Evolutionary conservation across 257 asterid species (phyloP).

Genomic region (Euphrasia confusa): DNA sequence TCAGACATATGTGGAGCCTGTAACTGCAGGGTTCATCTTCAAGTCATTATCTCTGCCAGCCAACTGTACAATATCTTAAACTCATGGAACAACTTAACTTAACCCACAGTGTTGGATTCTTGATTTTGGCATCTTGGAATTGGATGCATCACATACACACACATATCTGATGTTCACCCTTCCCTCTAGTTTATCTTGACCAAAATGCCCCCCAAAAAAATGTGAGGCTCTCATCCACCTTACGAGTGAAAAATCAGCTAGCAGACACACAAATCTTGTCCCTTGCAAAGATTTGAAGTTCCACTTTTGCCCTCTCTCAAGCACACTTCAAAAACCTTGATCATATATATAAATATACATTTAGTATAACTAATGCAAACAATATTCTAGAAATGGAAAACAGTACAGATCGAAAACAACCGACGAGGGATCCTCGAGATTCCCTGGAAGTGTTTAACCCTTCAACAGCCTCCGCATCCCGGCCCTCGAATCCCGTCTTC

Average conservation of each 20-base stretch:
- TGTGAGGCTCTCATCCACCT: constrained; percentile 32
- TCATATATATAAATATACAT: background rate
- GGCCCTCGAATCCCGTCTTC: constrained; percentile 30
- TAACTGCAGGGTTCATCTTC: constrained; percentile 7
- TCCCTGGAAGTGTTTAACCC: constrained; percentile 92
- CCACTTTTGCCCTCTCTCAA: constrained; percentile 22
- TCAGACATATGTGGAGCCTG: constrained; percentile 18
- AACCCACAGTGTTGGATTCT: constrained; percentile 19
- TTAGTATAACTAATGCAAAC: constrained; percentile 1
- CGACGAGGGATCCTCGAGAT: constrained; percentile 72
- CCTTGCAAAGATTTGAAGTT: background rate
- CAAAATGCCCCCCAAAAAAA: background rate
- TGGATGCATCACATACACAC: background rate
- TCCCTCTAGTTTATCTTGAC: background rate
- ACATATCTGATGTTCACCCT: background rate
- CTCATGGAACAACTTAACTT: constrained; percentile 26
- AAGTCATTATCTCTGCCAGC: constrained; percentile 41
- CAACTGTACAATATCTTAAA: constrained; percentile 21
- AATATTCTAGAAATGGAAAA: constrained; percentile 35
- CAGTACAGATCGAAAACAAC: constrained; percentile 28
- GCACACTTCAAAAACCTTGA: background rate
- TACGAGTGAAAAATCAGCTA: constrained; percentile 7
- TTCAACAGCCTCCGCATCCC: constrained; percentile 21
- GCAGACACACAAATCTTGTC: constrained; percentile 22
- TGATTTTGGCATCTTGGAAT: background rate